These are phyloP conservation scores for Allomyces javanicus DNA, from an alignment of 192 early-diverging fungal species.

Conservation along the genomic window DNA sequence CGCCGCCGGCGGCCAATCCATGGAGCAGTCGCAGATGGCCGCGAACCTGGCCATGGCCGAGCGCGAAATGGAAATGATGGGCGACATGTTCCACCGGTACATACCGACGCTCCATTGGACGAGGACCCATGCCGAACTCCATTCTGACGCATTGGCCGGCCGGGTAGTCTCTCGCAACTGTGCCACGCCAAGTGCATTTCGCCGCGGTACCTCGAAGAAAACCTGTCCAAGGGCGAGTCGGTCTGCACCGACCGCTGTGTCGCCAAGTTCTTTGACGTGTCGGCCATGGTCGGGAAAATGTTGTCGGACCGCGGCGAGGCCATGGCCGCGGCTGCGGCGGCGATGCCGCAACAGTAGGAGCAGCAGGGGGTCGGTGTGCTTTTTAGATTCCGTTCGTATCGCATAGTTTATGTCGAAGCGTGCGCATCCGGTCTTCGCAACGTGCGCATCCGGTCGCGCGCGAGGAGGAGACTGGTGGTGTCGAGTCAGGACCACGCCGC, in stretches of 20 bases:
- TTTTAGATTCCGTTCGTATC: no score
- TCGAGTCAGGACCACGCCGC: no score
- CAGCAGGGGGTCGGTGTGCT: no score
- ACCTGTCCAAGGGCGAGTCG: constrained; percentile 76
- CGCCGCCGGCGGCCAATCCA: constrained; percentile 4
- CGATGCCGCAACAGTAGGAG: no score
- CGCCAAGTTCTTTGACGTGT: constrained; percentile 67
- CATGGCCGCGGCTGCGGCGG: no score
- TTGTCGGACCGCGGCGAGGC: background rate
- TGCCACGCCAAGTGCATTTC: constrained; percentile 77
- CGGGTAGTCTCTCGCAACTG: constrained; percentile 43
- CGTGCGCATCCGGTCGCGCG: no score
- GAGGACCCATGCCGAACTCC: background rate
- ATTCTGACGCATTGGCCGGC: no score
- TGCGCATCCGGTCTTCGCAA: no score
- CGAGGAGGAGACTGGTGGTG: no score
- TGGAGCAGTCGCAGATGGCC: constrained; percentile 27
- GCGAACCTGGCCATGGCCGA: constrained; percentile 53
- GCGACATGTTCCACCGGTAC: constrained; percentile 59
- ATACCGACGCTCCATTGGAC: background rate
- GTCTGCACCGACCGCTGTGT: constrained; percentile 81
- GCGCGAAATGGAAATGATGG: constrained; percentile 66
- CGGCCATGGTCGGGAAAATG: constrained; percentile 34
- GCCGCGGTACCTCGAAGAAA: constrained; percentile 51
- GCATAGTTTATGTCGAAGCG: no score